Evolutionary conservation across 2,329 filamentous ascomycete species (phyloP), one percentile per base, ranked within the genome.

Genomic region (Chaetomiaceae sp.): DNA sequence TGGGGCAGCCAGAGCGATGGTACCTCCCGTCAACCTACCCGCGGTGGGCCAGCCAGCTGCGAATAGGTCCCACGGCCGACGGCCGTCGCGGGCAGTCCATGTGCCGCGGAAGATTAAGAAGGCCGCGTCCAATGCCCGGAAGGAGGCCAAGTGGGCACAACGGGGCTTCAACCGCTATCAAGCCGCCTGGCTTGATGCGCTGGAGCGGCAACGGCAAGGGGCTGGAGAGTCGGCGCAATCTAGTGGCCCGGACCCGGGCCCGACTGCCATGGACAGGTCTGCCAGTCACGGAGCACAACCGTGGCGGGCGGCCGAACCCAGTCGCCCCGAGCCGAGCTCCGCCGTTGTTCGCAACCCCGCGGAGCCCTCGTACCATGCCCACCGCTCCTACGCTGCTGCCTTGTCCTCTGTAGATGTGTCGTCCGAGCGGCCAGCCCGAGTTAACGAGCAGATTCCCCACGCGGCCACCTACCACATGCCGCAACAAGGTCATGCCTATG

Each of bases 121-220:
- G 37, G 27, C 21, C 9, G 49, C 48, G 6, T 45, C 47, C 27
- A 58, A 51, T 21, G 59, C 60, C 30, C 57, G 48, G 47, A 63
- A 64, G 43, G 55, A 50, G 5, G 57, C 60, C 37, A 68, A 66
- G 55, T 72, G 64, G 55, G 64, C 66, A 23, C 70, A 73, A 42
- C 66, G 72, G 30, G 73, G 73, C 2, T 76, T 77, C 53, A 70
- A 70, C 56, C 66, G 74, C 55, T 76, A 76, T 46, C 66, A 71
- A 53, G 73, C 64, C 9, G 62, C 62, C 6, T 69, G 66, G 66
- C 59, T 63, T 35, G 58, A 67, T 31, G 66, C 67, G 5, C 50
- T 65, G 19, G 59, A 63, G 44, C 58, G 63, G 31, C 61, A 60
- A 33, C 62, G 66, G 1, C 58, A 58, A 42, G 60, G 58, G 19